Evolutionary conservation across 768 basidiomycete genomes (phyloP).

Genomic region (Hortiboletus flavorubellus): DNA sequence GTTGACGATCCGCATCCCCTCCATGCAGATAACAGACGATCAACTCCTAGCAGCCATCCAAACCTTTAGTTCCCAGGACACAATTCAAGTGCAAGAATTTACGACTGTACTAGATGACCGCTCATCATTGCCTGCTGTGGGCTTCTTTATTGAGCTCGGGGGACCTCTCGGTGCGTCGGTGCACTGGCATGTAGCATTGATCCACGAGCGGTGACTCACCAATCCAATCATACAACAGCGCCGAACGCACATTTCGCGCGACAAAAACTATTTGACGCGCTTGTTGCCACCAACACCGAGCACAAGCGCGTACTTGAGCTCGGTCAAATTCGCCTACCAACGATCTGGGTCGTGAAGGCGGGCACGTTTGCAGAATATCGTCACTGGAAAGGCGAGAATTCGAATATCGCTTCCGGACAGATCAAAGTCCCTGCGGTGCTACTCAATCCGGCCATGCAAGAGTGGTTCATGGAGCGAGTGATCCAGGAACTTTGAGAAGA

Average conservation of each 20-base stretch:
- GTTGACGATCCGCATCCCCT: slow-evolving; percentile 4
- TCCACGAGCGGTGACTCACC: not conserved
- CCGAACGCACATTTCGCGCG: not conserved
- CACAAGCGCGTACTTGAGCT: not conserved
- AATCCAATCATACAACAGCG: not conserved
- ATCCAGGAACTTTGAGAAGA: slow-evolving; percentile 6
- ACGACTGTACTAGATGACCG: slow-evolving; percentile 16
- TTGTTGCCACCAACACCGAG: not conserved
- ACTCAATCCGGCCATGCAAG: not conserved
- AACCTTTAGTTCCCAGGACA: not conserved
- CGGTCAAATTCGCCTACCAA: slow-evolving; percentile 8
- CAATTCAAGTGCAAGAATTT: slow-evolving; percentile 12
- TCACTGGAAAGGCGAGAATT: slow-evolving; percentile 1
- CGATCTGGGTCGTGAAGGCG: slow-evolving; percentile 16
- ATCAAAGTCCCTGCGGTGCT: slow-evolving; percentile 15
- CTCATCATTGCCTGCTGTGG: not conserved
- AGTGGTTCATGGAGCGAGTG: slow-evolving; percentile 18
- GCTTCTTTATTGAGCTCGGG: slow-evolving; percentile 16
- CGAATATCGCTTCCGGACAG: slow-evolving; percentile 3
- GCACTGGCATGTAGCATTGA: not conserved
- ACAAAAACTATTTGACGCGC: slow-evolving; percentile 9
- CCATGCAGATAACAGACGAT: slow-evolving; percentile 2
- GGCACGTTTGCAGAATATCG: slow-evolving; percentile 17
- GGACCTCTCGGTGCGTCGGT: slow-evolving; percentile 9
- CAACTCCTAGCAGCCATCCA: slow-evolving; percentile 8